These are phyloP conservation scores for Xylaria sp. DNA, from an alignment of 2,329 filamentous ascomycete species.

Conservation along the genomic window DNA sequence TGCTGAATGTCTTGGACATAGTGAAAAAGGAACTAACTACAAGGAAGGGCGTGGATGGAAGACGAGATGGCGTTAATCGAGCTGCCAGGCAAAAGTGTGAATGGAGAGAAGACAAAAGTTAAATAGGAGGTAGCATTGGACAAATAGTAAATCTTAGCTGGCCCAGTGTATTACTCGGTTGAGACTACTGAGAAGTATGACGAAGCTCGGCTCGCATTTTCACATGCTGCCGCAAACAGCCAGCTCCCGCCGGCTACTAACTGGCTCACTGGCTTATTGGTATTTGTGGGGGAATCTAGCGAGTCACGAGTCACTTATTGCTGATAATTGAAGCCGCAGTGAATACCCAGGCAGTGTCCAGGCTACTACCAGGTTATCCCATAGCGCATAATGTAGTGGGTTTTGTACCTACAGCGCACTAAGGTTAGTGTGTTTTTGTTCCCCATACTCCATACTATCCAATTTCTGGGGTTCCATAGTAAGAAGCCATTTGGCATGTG, in stretches of 20 bases:
- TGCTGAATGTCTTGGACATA: slow-evolving; percentile 90
- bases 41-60: neutral
- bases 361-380: slow-evolving; percentile 11
- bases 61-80: slow-evolving; percentile 4
- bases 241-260: slow-evolving; percentile 17
- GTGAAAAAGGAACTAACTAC: neutral
- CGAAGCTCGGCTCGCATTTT: slow-evolving; percentile 38
- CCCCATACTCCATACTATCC: slow-evolving; percentile 1
- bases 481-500: slow-evolving; percentile 3
- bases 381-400: neutral
- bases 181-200: slow-evolving; percentile 1
- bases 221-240: slow-evolving; percentile 38
- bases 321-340: slow-evolving; percentile 10
- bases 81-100: slow-evolving; percentile 5
- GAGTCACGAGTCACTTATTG: slow-evolving; percentile 34
- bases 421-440: neutral
- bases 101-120: slow-evolving; percentile 10
- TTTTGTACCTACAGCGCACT: neutral
- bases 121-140: neutral
- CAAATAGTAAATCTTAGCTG: neutral
- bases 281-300: slow-evolving; percentile 4
- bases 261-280: neutral
- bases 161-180: slow-evolving; percentile 12
- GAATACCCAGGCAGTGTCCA: no score
- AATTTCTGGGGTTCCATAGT: slow-evolving; percentile 19